These are phyloP conservation scores for Fusarium nisikadoi DNA, from an alignment of 2,329 filamentous ascomycete species.

Conservation along the genomic window DNA sequence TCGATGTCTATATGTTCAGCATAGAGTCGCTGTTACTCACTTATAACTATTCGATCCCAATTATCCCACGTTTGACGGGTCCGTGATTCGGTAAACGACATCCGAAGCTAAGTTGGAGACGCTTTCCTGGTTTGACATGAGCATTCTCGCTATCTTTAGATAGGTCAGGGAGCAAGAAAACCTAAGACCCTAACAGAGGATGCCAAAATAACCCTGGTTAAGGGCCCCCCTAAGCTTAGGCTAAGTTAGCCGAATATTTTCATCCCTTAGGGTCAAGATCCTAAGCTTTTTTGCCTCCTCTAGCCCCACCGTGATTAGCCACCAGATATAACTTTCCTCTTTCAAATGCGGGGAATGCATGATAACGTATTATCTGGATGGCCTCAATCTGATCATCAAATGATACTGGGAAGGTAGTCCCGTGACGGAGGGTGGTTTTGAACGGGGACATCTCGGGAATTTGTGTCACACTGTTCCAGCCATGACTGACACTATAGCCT, in stretches of 20 bases:
- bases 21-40: background rate
- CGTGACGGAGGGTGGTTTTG: background rate
- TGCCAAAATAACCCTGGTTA: no score
- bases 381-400: background rate
- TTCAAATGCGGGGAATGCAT: slow-evolving; percentile 6
- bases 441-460: accelerated
- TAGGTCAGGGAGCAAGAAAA: background rate
- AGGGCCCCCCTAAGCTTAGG: no score
- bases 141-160: background rate
- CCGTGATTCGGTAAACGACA: background rate
- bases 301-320: background rate
- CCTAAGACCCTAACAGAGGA: no score
- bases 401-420: background rate
- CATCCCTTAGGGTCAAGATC: no score
- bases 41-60: accelerated
- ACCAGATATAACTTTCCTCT: slow-evolving; percentile 25
- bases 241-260: no score
- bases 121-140: slow-evolving; percentile 10
- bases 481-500: background rate
- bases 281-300: no score
- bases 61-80: accelerated
- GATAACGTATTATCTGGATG: background rate
- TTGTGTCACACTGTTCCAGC: background rate
- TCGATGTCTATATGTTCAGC: no score
- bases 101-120: slow-evolving; percentile 4